A percentile compares a stretch with the other conserved stretches of the same genome.
These are phyloP conservation scores for Apiotrichum sp. DNA, from an alignment of 1,284 basidiomycete species.

Conservation along the genomic window DNA sequence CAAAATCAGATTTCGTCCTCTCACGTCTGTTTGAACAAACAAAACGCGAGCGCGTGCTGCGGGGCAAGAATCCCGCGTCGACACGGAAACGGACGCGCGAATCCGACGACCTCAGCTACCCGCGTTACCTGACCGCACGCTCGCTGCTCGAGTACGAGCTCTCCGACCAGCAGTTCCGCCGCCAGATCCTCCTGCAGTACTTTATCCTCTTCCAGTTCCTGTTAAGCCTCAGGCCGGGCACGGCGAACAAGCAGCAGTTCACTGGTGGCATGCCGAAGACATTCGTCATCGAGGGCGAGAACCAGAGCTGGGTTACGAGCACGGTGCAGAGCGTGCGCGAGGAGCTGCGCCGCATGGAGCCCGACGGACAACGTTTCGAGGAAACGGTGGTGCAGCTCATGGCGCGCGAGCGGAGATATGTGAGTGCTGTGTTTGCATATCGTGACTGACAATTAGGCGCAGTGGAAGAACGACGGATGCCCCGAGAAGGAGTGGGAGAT, in stretches of 20 bases:
- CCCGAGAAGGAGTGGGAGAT: slow-evolving; percentile 37
- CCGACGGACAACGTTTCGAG: slow-evolving; percentile 33
- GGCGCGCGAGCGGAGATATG: slow-evolving; percentile 34
- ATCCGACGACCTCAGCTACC: slow-evolving; percentile 30
- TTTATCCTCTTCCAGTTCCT: slow-evolving; percentile 46
- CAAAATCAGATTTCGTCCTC: slow-evolving; percentile 37
- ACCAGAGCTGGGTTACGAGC: slow-evolving; percentile 29
- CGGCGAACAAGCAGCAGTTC: slow-evolving; percentile 35
- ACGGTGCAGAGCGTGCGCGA: slow-evolving; percentile 28
- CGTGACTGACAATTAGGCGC: slow-evolving; percentile 22
- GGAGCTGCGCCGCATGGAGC: slow-evolving; percentile 32
- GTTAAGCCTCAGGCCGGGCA: slow-evolving; percentile 35
- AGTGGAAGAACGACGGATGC: slow-evolving; percentile 44
- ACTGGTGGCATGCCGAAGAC: slow-evolving; percentile 43
- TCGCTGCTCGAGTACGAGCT: slow-evolving; percentile 38
- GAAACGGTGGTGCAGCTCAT: slow-evolving; percentile 36
- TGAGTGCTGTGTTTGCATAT: slow-evolving; percentile 9
- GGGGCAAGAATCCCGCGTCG: slow-evolving; percentile 25
- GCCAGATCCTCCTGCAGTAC: slow-evolving; percentile 45
- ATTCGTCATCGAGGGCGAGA: slow-evolving; percentile 33
- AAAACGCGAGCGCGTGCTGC: slow-evolving; percentile 25
- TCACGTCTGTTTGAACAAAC: slow-evolving; percentile 38
- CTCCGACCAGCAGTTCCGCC: slow-evolving; percentile 41
- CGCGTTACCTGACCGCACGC: slow-evolving; percentile 41
- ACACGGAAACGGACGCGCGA: slow-evolving; percentile 28